A percentile compares a stretch with the other conserved stretches of the same genome.
phyloP scores from a whole-genome alignment of 106 monocot species.

The Xerophyta viscosa region DNA sequence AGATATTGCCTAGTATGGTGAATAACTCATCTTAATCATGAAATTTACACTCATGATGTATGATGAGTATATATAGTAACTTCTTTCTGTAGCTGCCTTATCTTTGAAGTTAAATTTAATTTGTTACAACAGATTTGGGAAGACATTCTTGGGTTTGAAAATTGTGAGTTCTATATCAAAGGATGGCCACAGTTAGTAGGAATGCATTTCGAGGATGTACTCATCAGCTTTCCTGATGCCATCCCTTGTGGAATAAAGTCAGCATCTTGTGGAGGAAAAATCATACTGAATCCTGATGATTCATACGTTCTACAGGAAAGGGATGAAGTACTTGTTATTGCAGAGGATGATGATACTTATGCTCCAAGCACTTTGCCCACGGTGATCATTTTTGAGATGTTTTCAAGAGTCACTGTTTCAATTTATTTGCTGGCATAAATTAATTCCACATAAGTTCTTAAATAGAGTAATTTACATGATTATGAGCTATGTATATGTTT shows the following conservation, averaged over 20 bases:
- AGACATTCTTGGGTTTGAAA: constrained; percentile 74
- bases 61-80: too few species aligned
- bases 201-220: constrained; percentile 56
- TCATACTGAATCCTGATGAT: constrained; percentile 65
- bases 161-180: constrained; percentile 72
- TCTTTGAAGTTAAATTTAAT: neutral
- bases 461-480: too few species aligned
- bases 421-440: too few species aligned
- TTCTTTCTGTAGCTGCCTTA: too few species aligned
- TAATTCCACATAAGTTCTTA: too few species aligned
- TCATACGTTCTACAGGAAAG: constrained; percentile 59
- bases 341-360: constrained; percentile 74
- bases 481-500: too few species aligned
- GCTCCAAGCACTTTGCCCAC: constrained; percentile 34
- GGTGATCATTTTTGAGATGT: constrained; percentile 35
- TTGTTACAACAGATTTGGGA: constrained; percentile 51
- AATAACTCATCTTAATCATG: too few species aligned
- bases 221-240: constrained; percentile 71
- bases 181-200: constrained; percentile 62
- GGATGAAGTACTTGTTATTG: constrained; percentile 66
- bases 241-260: constrained; percentile 64
- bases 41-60: too few species aligned
- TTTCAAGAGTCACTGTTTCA: too few species aligned
- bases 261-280: constrained; percentile 49
- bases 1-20: too few species aligned